These are phyloP conservation scores for Xylaria sp. DNA, from an alignment of 2,329 filamentous ascomycete species.

Conservation along the genomic window DNA sequence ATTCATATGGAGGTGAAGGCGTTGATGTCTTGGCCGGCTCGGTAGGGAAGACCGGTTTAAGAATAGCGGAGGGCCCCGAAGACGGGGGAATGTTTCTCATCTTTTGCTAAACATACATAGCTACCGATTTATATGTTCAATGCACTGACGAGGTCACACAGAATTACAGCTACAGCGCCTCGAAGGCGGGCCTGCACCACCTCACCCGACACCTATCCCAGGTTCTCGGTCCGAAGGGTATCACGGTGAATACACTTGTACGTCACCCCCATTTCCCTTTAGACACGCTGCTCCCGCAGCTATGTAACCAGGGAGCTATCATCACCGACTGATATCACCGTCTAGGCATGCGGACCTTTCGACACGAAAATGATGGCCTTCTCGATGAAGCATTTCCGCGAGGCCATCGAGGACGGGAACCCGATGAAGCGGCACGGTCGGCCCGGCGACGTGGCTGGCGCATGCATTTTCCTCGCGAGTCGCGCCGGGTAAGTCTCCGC, in stretches of 20 bases:
- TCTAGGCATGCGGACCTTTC: constrained; percentile 65
- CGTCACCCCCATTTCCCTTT: constrained; percentile 52
- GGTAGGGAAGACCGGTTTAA: not conserved
- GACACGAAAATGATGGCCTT: constrained; percentile 76
- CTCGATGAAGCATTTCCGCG: constrained; percentile 66
- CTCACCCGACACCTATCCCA: constrained; percentile 69
- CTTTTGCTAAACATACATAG: not conserved
- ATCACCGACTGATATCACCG: not conserved
- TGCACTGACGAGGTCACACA: constrained; percentile 5
- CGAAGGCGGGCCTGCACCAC: constrained; percentile 74
- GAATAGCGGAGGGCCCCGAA: too few relatives aligned
- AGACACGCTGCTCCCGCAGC: not conserved
- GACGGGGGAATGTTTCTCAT: not conserved
- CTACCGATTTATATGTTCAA: not conserved
- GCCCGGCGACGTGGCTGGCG: constrained; percentile 75
- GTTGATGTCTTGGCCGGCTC: not conserved
- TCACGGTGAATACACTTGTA: constrained; percentile 76
- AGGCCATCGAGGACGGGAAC: constrained; percentile 66
- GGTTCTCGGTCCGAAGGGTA: constrained; percentile 68
- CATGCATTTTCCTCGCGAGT: constrained; percentile 76
- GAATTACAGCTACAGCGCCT: constrained; percentile 70
- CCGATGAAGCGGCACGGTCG: constrained; percentile 75
- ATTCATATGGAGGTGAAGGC: not conserved
- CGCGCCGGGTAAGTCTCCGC: constrained; percentile 64
- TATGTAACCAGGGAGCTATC: too few relatives aligned